Conservation (phyloP, 139 green algal genomes). For the Chlorella sp. region DNA sequence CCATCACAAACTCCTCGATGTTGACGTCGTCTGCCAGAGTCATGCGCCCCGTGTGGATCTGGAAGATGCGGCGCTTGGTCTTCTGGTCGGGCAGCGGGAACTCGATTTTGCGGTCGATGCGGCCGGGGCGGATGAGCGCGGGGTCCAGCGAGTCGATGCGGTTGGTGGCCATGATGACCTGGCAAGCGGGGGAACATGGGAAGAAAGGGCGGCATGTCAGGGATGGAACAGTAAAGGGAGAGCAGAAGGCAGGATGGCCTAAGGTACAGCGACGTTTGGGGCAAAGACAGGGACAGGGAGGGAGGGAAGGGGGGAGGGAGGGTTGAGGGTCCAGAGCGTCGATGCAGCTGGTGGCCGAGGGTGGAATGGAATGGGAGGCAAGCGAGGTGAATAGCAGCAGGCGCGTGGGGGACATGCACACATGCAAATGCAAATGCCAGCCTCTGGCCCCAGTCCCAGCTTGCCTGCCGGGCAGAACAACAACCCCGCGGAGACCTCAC, state of each 20-base stretch:
- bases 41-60: constrained; percentile 93
- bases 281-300: too few relatives aligned
- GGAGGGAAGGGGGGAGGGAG: too few relatives aligned
- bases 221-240: too few relatives aligned
- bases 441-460: too few relatives aligned
- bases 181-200: constrained; percentile 7
- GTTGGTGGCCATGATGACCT: constrained; percentile 99
- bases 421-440: too few relatives aligned
- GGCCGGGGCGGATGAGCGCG: constrained; percentile 94
- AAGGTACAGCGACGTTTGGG: neutral
- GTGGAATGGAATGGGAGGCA: too few relatives aligned
- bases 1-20: constrained; percentile 96
- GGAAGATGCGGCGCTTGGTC: constrained; percentile 98
- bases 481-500: too few relatives aligned
- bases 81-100: constrained; percentile 99
- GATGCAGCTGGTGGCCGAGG: too few relatives aligned
- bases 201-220: neutral
- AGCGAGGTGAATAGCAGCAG: too few relatives aligned
- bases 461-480: neutral
- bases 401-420: too few relatives aligned
- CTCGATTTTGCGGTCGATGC: constrained; percentile 97
- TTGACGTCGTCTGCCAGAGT: constrained; percentile 96
- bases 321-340: too few relatives aligned
- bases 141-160: constrained; percentile 97
- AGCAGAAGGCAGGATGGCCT: neutral